Evolutionary conservation across 108 stramenopile genomes (phyloP).

Genomic region (Nitzschia sp.): DNA sequence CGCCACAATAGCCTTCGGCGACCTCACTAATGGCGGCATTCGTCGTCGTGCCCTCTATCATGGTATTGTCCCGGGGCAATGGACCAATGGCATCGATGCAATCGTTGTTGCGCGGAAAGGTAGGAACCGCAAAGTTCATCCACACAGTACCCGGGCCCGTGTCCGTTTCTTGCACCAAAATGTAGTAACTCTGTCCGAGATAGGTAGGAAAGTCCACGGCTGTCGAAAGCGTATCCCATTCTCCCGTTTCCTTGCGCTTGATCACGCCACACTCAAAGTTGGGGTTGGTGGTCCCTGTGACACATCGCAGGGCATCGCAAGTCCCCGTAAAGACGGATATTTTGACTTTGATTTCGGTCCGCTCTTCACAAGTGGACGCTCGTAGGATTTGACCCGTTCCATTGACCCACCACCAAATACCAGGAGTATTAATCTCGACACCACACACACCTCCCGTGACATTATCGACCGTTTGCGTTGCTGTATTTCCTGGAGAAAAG

Average conservation of each 20-base stretch:
- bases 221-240: slow-evolving; percentile 27
- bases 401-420: slow-evolving; percentile 32
- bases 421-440: slow-evolving; percentile 22
- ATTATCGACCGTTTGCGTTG: slow-evolving; percentile 7
- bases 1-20: slow-evolving; percentile 23
- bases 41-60: background rate
- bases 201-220: slow-evolving; percentile 20
- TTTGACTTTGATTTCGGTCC: slow-evolving; percentile 35
- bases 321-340: slow-evolving; percentile 37
- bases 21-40: slow-evolving; percentile 16
- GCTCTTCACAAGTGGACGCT: slow-evolving; percentile 24
- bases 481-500: slow-evolving; percentile 26
- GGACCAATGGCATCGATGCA: slow-evolving; percentile 38
- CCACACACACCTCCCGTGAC: slow-evolving; percentile 22
- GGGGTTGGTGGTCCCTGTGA: slow-evolving; percentile 4
- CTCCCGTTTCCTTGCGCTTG: background rate
- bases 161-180: slow-evolving; percentile 25
- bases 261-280: slow-evolving; percentile 30
- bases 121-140: slow-evolving; percentile 24
- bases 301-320: slow-evolving; percentile 24
- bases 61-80: slow-evolving; percentile 31
- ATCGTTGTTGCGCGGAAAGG: slow-evolving; percentile 30
- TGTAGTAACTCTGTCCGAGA: slow-evolving; percentile 13
- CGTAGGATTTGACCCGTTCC: slow-evolving; percentile 30
- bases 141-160: slow-evolving; percentile 9